These are phyloP conservation scores for Penstemon davidsonii DNA, from an alignment of 257 asterid species.

Conservation along the genomic window DNA sequence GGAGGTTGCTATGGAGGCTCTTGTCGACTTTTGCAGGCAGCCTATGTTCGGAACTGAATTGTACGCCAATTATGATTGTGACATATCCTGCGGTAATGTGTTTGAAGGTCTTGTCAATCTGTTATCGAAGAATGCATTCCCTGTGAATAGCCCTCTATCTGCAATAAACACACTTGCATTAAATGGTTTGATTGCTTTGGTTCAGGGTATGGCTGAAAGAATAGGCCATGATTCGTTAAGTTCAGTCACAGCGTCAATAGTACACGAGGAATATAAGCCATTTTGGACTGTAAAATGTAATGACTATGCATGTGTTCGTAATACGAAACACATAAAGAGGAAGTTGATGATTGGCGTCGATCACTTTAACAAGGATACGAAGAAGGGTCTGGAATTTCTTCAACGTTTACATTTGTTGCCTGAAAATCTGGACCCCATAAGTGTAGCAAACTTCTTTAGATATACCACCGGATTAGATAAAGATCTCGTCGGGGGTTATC, in stretches of 20 bases:
- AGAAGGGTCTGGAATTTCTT: constrained; percentile 81
- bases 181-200: constrained; percentile 87
- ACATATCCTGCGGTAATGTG: constrained; percentile 75
- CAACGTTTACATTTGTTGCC: constrained; percentile 71
- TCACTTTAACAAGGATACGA: constrained; percentile 84
- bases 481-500: constrained; percentile 73
- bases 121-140: constrained; percentile 87
- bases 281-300: constrained; percentile 74
- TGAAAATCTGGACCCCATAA: constrained; percentile 62
- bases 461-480: constrained; percentile 78
- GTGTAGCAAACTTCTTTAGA: constrained; percentile 82
- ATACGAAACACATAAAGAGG: constrained; percentile 69
- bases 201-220: constrained; percentile 83
- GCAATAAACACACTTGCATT: constrained; percentile 82
- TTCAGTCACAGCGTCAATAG: constrained; percentile 39
- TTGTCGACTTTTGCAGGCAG: constrained; percentile 94
- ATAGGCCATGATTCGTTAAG: constrained; percentile 55
- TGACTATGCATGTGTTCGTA: constrained; percentile 62
- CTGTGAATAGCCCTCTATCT: constrained; percentile 84
- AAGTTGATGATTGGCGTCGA: constrained; percentile 80
- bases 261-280: constrained; percentile 54
- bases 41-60: constrained; percentile 72
- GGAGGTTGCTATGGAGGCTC: constrained; percentile 97
- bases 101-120: constrained; percentile 81
- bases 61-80: constrained; percentile 91